Percentiles rank a stretch among this genome's conserved stretches.
These are phyloP conservation scores for Venturia carpophila DNA, from an alignment of 2,329 filamentous ascomycete species.

Conservation along the genomic window DNA sequence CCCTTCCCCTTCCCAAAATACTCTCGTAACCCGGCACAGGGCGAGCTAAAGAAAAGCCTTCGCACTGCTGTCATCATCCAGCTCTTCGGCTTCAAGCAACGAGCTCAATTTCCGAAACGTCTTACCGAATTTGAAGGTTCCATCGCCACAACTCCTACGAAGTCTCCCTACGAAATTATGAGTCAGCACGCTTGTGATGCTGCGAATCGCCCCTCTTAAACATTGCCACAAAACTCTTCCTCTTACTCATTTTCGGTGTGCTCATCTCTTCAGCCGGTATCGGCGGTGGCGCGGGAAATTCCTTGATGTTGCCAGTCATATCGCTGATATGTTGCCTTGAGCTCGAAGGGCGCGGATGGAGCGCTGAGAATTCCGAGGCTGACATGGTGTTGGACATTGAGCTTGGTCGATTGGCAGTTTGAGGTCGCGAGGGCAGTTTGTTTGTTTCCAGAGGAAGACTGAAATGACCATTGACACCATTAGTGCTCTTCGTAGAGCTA, in stretches of 20 bases:
- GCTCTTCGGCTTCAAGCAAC: not conserved
- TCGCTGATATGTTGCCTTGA: conserved; percentile 24
- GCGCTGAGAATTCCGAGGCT: not conserved
- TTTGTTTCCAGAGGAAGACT: not conserved
- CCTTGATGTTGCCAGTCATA: conserved; percentile 11
- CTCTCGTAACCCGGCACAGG: too few relatives aligned
- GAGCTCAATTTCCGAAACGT: not conserved
- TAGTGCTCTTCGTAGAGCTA: not conserved
- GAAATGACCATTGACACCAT: not conserved
- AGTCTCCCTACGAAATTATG: not conserved
- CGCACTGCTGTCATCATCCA: not conserved
- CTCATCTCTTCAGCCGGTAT: conserved; percentile 27
- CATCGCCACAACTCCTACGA: not conserved
- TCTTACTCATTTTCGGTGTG: conserved; percentile 34
- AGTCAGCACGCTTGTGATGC: not conserved
- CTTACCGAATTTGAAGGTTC: not conserved
- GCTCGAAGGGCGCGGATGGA: conserved; percentile 23
- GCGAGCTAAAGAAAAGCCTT: not conserved
- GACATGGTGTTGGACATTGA: not conserved
- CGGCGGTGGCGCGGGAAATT: conserved; percentile 25
- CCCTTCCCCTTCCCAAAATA: not conserved
- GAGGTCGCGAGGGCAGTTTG: not conserved
- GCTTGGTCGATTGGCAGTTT: conserved; percentile 2
- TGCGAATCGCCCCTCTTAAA: conserved; percentile 29
- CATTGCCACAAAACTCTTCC: conserved; percentile 40